Percentiles rank a stretch among this genome's conserved stretches.
phyloP scores from a whole-genome alignment of 179 eudicot genomes.

The Amaranthus tricolor region DNA sequence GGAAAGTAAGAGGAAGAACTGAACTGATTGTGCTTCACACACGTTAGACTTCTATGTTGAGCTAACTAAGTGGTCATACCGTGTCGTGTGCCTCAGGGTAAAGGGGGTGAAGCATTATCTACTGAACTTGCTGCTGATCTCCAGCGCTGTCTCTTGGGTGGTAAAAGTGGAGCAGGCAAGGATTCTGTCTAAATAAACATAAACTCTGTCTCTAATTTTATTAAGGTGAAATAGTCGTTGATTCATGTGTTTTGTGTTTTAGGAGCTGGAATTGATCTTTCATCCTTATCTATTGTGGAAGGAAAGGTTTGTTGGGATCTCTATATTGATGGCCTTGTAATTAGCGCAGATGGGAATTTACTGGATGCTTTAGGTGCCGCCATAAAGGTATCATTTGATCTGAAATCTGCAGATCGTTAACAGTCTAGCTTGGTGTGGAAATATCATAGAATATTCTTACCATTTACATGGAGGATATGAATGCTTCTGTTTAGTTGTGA shows the following conservation, averaged over 20 bases:
- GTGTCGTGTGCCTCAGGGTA: slow-evolving; percentile 48
- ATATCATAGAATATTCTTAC: too few relatives aligned
- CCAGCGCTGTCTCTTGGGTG: slow-evolving; percentile 77
- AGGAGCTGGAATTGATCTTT: slow-evolving; percentile 93
- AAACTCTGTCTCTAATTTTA: not conserved
- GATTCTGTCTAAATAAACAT: not conserved
- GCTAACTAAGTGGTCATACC: too few relatives aligned
- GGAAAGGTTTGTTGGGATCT: slow-evolving; percentile 97
- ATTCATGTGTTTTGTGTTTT: slow-evolving; percentile 19
- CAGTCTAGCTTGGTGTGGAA: not conserved
- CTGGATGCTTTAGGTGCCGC: slow-evolving; percentile 95
- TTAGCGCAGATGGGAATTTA: slow-evolving; percentile 88
- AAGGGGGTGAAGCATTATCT: slow-evolving; percentile 92
- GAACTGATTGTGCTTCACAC: too few relatives aligned
- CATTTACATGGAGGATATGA: too few relatives aligned
- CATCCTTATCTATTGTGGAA: slow-evolving; percentile 71
- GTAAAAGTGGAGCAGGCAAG: slow-evolving; percentile 59
- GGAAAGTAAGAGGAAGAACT: too few relatives aligned
- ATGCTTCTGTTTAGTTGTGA: not conserved
- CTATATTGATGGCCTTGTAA: slow-evolving; percentile 86
- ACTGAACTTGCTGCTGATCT: slow-evolving; percentile 75
- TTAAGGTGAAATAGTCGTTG: not conserved
- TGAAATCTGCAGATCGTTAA: not conserved
- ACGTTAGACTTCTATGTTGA: too few relatives aligned
- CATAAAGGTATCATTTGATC: slow-evolving; percentile 61